Conservation (phyloP, 768 basidiomycete species). For the Kondoa subrosea region DNA sequence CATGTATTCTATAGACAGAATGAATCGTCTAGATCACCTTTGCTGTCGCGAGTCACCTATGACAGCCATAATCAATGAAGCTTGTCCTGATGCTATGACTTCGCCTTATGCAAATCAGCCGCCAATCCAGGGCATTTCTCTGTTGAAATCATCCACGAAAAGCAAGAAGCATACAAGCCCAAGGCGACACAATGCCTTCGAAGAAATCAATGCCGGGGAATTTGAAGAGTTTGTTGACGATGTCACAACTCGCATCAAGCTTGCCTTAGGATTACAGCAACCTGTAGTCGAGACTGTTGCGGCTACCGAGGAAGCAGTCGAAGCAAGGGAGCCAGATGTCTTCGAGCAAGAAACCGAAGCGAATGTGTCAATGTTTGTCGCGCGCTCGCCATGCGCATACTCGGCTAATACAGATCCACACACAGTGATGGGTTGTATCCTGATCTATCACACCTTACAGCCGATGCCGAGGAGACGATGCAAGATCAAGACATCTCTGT, state of each 20-base stretch:
- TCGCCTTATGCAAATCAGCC: not conserved
- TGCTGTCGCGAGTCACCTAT: too few relatives aligned
- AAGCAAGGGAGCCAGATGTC: not conserved
- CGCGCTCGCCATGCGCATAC: too few relatives aligned
- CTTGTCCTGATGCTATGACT: not conserved
- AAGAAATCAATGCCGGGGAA: not conserved
- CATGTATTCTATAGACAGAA: too few relatives aligned
- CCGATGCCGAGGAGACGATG: not conserved
- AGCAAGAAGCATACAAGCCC: not conserved
- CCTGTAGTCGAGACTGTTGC: too few relatives aligned
- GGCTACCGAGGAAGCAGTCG: not conserved
- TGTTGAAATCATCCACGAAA: too few relatives aligned
- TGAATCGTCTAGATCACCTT: too few relatives aligned
- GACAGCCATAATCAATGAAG: not conserved
- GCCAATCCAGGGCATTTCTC: not conserved
- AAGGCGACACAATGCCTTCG: not conserved
- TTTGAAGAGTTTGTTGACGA: slow-evolving; percentile 6
- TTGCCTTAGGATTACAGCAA: not conserved
- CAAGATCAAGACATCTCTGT: slow-evolving; percentile 1
- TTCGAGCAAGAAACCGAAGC: slow-evolving; percentile 1
- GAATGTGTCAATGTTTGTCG: not conserved
- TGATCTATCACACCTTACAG: not conserved
- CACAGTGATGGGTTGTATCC: too few relatives aligned
- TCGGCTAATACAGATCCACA: too few relatives aligned
- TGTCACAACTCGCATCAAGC: not conserved